Conservation (phyloP, 2,329 filamentous ascomycete species). For the Colletotrichum liriopes region DNA sequence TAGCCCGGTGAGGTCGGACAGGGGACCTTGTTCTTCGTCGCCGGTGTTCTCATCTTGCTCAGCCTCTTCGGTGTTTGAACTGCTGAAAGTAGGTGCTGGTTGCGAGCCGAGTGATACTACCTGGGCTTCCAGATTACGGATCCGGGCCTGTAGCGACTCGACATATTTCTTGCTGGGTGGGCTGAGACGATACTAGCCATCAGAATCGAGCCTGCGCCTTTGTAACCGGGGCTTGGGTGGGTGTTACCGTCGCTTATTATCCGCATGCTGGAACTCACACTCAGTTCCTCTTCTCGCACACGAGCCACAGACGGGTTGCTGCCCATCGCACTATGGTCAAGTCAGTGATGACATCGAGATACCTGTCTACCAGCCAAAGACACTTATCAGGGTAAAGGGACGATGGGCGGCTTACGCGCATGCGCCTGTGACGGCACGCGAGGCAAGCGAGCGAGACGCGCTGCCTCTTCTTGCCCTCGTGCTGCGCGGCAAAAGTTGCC, state of each 20-base stretch:
- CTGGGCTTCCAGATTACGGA: conserved; percentile 42
- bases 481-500: background rate
- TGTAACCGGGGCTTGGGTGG: background rate
- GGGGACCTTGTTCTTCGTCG: conserved; percentile 34
- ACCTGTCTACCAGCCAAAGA: background rate
- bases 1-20: conserved; percentile 43
- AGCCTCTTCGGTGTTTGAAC: conserved; percentile 9
- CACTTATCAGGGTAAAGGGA: background rate
- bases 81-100: background rate
- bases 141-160: conserved; percentile 45
- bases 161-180: conserved; percentile 48
- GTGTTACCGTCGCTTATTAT: conserved; percentile 39
- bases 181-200: conserved; percentile 21
- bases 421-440: conserved; percentile 41
- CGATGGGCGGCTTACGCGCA: conserved; percentile 31
- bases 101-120: conserved; percentile 27
- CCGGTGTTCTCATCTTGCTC: conserved; percentile 1
- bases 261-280: conserved; percentile 38
- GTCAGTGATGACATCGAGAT: background rate
- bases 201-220: background rate
- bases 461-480: conserved; percentile 35
- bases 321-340: conserved; percentile 39
- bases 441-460: conserved; percentile 44
- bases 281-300: conserved; percentile 32
- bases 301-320: conserved; percentile 36